Conservation (phyloP, 78 protist genomes). For the Speleostelium caveatum region DNA sequence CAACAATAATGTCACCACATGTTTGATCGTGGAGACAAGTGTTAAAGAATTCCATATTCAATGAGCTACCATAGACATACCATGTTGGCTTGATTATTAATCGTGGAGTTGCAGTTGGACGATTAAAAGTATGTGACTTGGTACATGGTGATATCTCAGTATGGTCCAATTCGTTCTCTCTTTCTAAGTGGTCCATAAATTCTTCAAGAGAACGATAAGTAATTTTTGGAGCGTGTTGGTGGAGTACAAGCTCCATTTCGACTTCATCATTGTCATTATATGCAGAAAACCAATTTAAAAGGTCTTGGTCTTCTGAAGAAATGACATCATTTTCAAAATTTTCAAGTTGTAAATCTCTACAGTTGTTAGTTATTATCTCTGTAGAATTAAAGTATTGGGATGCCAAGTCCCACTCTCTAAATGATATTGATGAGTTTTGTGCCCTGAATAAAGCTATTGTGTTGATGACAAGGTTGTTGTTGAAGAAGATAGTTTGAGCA, state of each 20-base stretch:
- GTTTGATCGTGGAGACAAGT: conserved; percentile 24
- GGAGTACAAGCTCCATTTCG: neutral
- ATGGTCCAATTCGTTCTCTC: neutral
- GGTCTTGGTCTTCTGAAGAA: neutral
- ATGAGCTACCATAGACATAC: conserved; percentile 67
- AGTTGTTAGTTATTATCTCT: neutral
- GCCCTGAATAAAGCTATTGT: too few relatives aligned
- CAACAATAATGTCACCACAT: conserved; percentile 72
- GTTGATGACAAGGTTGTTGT: too few relatives aligned
- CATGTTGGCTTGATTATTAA: conserved; percentile 50
- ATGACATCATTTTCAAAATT: neutral
- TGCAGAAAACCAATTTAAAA: conserved; percentile 53
- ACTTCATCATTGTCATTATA: conserved; percentile 6
- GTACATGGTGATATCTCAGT: conserved; percentile 38
- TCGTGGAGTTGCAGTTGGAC: conserved; percentile 36
- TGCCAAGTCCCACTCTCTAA: too few relatives aligned
- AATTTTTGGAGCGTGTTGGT: conserved; percentile 11
- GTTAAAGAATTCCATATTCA: conserved; percentile 31
- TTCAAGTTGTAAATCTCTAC: neutral
- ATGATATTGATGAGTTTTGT: too few relatives aligned
- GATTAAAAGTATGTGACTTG: conserved; percentile 36
- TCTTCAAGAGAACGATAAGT: conserved; percentile 26
- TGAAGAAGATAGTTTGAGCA: too few relatives aligned
- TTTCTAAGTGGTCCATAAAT: conserved; percentile 37
- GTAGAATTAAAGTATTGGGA: neutral